Conservation (phyloP, 1,284 basidiomycete species). For the Fomitopsis palustris region DNA sequence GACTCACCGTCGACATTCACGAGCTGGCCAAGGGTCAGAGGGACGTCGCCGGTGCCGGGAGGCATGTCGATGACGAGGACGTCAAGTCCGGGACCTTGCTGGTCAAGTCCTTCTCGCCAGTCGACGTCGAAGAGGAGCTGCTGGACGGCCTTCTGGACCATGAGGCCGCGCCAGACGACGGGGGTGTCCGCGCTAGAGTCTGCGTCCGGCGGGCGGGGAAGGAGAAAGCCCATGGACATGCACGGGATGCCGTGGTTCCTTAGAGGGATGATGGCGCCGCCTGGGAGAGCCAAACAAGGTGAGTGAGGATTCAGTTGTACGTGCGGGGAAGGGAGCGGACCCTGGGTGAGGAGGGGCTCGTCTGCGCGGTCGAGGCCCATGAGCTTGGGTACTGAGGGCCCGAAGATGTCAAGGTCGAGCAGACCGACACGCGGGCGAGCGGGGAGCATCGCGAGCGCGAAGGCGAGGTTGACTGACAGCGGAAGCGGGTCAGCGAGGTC, state of each 20-base stretch:
- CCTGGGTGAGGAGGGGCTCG: constrained; percentile 76
- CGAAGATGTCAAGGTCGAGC: constrained; percentile 94
- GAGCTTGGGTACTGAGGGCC: constrained; percentile 92
- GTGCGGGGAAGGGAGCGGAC: constrained; percentile 38
- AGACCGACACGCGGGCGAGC: constrained; percentile 71
- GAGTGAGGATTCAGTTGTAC: neutral
- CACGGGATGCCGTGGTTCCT: constrained; percentile 89
- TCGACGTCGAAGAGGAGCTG: constrained; percentile 97
- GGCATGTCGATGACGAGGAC: constrained; percentile 95
- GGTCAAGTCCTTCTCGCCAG: constrained; percentile 55
- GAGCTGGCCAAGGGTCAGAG: constrained; percentile 89
- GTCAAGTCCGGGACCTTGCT: constrained; percentile 58
- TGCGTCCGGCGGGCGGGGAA: constrained; percentile 46
- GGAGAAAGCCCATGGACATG: constrained; percentile 96
- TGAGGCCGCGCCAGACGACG: constrained; percentile 94
- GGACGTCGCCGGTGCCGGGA: constrained; percentile 96
- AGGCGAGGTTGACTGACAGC: constrained; percentile 85
- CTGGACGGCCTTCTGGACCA: constrained; percentile 99
- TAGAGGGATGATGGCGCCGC: constrained; percentile 79
- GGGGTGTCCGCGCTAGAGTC: constrained; percentile 63
- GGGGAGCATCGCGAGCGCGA: constrained; percentile 56
- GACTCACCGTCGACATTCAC: constrained; percentile 79
- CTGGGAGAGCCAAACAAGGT: constrained; percentile 33
- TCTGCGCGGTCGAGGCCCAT: constrained; percentile 85
- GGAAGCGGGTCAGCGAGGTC: neutral